Conservation (phyloP, 2,329 filamentous ascomycete genomes). For the Aspergillus sp. region DNA sequence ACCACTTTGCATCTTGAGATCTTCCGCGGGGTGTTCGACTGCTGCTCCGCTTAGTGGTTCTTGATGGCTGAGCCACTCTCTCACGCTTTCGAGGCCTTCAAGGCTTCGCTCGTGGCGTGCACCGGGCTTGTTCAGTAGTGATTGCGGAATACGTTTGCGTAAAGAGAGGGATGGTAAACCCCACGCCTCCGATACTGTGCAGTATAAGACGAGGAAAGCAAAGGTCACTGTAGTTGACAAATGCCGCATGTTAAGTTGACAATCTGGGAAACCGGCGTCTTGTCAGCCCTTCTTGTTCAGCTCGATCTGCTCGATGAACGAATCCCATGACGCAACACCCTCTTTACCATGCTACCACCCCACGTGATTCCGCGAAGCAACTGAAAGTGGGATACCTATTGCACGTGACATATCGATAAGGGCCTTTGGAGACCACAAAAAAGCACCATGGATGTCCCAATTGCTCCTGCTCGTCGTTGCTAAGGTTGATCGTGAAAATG, state of each 20-base stretch:
- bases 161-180: slow-evolving; percentile 13
- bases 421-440: slow-evolving; percentile 19
- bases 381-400: not conserved
- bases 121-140: slow-evolving; percentile 17
- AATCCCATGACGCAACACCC: slow-evolving; percentile 23
- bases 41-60: slow-evolving; percentile 26
- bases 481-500: slow-evolving; percentile 34
- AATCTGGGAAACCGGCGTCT: not conserved
- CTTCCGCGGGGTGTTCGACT: slow-evolving; percentile 21
- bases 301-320: not conserved
- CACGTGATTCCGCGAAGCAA: slow-evolving; percentile 16
- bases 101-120: slow-evolving; percentile 15
- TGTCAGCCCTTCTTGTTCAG: not conserved
- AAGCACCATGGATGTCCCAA: slow-evolving; percentile 21
- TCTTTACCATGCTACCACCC: not conserved
- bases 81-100: slow-evolving; percentile 13
- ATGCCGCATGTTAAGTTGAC: slow-evolving; percentile 14
- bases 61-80: slow-evolving; percentile 22
- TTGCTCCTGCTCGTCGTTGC: slow-evolving; percentile 1
- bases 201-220: slow-evolving; percentile 12
- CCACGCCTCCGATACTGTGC: slow-evolving; percentile 15
- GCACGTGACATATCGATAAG: slow-evolving; percentile 29
- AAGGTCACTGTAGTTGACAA: not conserved
- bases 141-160: slow-evolving; percentile 22
- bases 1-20: slow-evolving; percentile 22